Evolutionary conservation across 768 basidiomycete species (phyloP), one percentile per base, ranked within the genome.

Genomic region (Amanita rubescens): DNA sequence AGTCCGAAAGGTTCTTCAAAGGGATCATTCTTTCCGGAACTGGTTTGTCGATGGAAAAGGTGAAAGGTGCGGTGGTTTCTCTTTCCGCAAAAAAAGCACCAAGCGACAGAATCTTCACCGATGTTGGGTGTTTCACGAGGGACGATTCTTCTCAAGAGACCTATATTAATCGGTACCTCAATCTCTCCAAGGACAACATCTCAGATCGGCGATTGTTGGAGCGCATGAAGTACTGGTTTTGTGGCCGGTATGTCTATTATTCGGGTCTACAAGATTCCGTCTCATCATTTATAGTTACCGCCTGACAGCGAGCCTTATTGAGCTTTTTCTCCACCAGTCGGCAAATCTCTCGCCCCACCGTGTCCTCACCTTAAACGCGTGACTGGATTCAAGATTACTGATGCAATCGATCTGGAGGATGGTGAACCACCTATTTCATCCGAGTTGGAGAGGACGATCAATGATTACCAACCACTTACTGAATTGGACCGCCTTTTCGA

Each of bases 181-280:
- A 3, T 30, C 37, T 27, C 57, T n/a, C 38, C 34, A 49, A 57
- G n/a, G n/a, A n/a, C 10, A 24, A 55, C 41, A 51, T 20, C 46
- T 59, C 58, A 43, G 58, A 61, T 59, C 27, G 32, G 55, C 58
- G 42, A 47, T 51, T 61, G 48, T 52, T 61, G 48, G 50, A 57
- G 24, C 54, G 56, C 54, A 61, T 61, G 45, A 12, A 27, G 43
- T 54, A 53, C 53, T 59, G 58, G 56, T 59, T 61, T 57, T 56
- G 51, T 51, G 56, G 60, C 24, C 54, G 48, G 60, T 59, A 47
- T 46, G 56, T 57, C 41, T 53, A 54, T 51, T 24, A 19, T 11
- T 32, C 15, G 47, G 44, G 4, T 52, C 12, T 49, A 34, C 52
- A 45, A 47, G 3, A 57, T 54, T n/a, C n/a, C n/a, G 45, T 33